These are phyloP conservation scores for Cladosporium sp. DNA, from an alignment of 2,329 filamentous ascomycete genomes.

Conservation along the genomic window DNA sequence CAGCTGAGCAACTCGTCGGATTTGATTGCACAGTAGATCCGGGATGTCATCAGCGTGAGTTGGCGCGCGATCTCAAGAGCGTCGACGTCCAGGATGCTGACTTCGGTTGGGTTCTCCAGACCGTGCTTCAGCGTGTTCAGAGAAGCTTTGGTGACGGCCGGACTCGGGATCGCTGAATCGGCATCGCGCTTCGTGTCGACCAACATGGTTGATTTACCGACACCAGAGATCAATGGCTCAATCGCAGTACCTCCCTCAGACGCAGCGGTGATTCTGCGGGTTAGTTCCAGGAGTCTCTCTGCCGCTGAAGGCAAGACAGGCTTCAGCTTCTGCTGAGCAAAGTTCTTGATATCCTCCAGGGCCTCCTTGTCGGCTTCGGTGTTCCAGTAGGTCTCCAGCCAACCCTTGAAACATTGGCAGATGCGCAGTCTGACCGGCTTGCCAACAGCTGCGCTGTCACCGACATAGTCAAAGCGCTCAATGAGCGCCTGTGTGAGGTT, in stretches of 20 bases:
- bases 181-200: slow-evolving; percentile 52
- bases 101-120: slow-evolving; percentile 64
- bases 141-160: slow-evolving; percentile 71
- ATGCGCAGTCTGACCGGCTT: slow-evolving; percentile 81
- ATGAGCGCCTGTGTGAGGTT: slow-evolving; percentile 79
- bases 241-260: slow-evolving; percentile 37
- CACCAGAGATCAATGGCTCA: slow-evolving; percentile 66
- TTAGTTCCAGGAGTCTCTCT: slow-evolving; percentile 72
- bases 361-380: slow-evolving; percentile 73
- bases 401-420: slow-evolving; percentile 95
- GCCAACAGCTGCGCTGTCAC: slow-evolving; percentile 68
- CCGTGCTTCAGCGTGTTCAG: slow-evolving; percentile 66
- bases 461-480: slow-evolving; percentile 87
- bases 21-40: slow-evolving; percentile 84
- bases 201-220: slow-evolving; percentile 80
- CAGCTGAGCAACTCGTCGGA: slow-evolving; percentile 87
- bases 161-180: slow-evolving; percentile 50
- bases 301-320: slow-evolving; percentile 69
- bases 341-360: slow-evolving; percentile 69
- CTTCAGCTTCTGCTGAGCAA: slow-evolving; percentile 69
- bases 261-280: slow-evolving; percentile 66
- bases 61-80: slow-evolving; percentile 86
- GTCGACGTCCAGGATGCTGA: slow-evolving; percentile 84
- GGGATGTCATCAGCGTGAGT: slow-evolving; percentile 85
- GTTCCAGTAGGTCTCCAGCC: slow-evolving; percentile 94